These are phyloP conservation scores for Populus davidiana DNA, from an alignment of 345 rosid species.

Conservation along the genomic window DNA sequence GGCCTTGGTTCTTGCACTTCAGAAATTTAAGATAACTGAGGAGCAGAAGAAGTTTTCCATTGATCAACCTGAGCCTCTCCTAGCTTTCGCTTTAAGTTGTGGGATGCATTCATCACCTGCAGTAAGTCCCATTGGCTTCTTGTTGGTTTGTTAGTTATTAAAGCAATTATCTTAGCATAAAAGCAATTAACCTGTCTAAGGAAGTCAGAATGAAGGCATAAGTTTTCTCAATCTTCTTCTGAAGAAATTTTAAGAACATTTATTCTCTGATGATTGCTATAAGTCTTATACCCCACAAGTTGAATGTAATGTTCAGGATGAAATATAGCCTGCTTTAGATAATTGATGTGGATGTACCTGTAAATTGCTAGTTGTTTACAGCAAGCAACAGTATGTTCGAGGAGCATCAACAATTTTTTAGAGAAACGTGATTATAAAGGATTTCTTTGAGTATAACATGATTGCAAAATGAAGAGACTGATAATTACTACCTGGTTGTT, in stretches of 20 bases:
- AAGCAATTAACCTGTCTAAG: neutral
- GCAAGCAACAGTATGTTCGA: neutral
- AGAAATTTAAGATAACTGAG: conserved; percentile 47
- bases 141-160: neutral
- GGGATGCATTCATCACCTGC: conserved; percentile 72
- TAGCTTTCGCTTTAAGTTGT: conserved; percentile 54
- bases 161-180: neutral
- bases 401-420: neutral
- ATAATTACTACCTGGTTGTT: too few species aligned
- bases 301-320: neutral
- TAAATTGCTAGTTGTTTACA: neutral
- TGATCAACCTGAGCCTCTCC: conserved; percentile 59
- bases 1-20: conserved; percentile 58
- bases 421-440: neutral
- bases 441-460: too few species aligned
- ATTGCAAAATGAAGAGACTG: neutral
- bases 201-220: neutral
- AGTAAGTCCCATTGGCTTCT: conserved; percentile 34
- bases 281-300: neutral
- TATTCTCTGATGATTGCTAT: neutral
- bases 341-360: neutral
- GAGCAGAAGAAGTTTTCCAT: conserved; percentile 45
- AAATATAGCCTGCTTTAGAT: neutral
- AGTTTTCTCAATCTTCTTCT: conserved; percentile 1
- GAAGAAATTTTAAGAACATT: neutral